A percentile compares a stretch with the other conserved stretches of the same genome.
Evolutionary conservation across 495 filamentous ascomycete genomes (phyloP).

Genomic region (Penicillium taxi): DNA sequence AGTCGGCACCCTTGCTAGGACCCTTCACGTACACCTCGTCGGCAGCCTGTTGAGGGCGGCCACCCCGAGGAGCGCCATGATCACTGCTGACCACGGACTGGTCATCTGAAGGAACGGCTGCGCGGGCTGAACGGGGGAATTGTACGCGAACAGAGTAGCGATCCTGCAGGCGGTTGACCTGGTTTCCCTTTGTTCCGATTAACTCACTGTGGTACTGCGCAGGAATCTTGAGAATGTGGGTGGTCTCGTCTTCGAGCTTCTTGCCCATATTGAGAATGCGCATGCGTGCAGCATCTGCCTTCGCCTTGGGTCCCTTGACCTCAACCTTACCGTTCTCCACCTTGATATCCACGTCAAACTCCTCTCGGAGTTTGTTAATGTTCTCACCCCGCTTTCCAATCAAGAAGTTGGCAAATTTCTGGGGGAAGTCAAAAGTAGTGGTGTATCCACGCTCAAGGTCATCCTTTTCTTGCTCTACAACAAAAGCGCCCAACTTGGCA

Average conservation of each 20-base stretch:
- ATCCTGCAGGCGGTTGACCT: constrained; percentile 64
- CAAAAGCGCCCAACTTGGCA: constrained; percentile 62
- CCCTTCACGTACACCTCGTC: constrained; percentile 91
- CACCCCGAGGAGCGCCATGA: constrained; percentile 48
- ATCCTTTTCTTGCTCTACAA: constrained; percentile 76
- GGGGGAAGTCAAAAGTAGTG: constrained; percentile 80
- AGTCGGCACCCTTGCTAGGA: constrained; percentile 82
- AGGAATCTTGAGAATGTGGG: constrained; percentile 77
- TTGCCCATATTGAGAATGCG: constrained; percentile 69
- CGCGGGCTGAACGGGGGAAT: constrained; percentile 74
- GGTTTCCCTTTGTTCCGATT: constrained; percentile 56
- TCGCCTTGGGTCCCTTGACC: constrained; percentile 63
- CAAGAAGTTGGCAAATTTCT: constrained; percentile 86
- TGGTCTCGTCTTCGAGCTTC: constrained; percentile 80
- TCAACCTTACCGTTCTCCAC: constrained; percentile 65
- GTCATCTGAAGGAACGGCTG: constrained; percentile 57
- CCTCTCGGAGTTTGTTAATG: constrained; percentile 89
- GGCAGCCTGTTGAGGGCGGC: constrained; percentile 61
- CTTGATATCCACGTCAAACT: constrained; percentile 96
- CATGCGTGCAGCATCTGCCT: constrained; percentile 73
- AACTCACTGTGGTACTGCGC: constrained; percentile 76
- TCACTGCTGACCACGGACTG: constrained; percentile 62
- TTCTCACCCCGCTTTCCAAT: constrained; percentile 90
- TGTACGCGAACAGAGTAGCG: constrained; percentile 89
- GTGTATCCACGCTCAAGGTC: constrained; percentile 83